Base-by-base conservation (phyloP, 352 stramenopile genomes). In the Globisporangium alternatum region DNA sequence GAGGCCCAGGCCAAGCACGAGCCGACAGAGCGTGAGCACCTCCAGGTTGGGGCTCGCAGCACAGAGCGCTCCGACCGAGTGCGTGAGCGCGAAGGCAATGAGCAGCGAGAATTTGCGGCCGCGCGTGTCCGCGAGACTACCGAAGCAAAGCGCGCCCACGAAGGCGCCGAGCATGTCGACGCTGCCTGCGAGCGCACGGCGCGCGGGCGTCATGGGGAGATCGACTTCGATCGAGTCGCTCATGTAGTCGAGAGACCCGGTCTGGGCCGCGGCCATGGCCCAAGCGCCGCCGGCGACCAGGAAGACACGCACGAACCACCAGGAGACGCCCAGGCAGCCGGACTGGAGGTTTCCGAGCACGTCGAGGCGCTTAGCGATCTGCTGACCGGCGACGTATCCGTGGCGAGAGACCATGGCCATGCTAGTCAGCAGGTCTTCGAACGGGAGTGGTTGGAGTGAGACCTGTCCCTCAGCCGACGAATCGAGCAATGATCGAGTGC, bases 111-210 rank as follows among this genome's bases (percentile, higher is more conserved):
- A 64, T 37, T 75, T 66, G 19, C 78, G 68, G 9, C 80, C 80
- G 49, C 70, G 86, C 48, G 83, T 64, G 43, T 91, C 82, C 12
- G 77, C 80, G n/a, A 79, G 64, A 4, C 75, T 71, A 7, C 83
- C 83, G 47, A 82, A 76, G 9, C 72, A n/a, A 7, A 84, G 4
- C 1, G 67, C 74, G 33, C 83, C 83, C 12, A 77, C 17, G 10
- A 74, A 67, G 13, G 71, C 69, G 2, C 77, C 79, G 9, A 74
- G 35, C 52, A 83, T 71, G 15, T 60, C 48, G 5, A 22, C 21
- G 15, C 53, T 31, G 12, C 28, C 8, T 5, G 17, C 37, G 21
- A 55, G 22, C 17, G 54, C 54, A 15, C 13, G 10, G 9, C 25
- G 54, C 54, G 17, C 13, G 5, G n/a, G 15, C 5, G 13, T 19